phyloP scores from a whole-genome alignment of 805 yeast species.

The Metschnikowia drakensbergensis region DNA sequence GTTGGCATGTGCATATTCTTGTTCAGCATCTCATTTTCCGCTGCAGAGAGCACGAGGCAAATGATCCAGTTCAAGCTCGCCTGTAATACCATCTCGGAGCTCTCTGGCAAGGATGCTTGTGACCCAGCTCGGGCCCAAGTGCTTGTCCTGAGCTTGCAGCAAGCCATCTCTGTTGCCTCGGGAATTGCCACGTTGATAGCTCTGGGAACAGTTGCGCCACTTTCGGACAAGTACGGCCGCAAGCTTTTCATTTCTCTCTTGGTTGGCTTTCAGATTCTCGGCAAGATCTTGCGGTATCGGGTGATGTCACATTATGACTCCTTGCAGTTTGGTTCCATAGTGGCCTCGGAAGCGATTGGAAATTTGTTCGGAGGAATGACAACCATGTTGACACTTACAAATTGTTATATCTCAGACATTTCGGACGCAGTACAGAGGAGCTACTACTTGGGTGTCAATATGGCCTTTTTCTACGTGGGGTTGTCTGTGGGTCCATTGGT shows the following conservation, averaged over 20 bases:
- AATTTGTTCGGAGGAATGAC: constrained; percentile 62
- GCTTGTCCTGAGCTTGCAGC: constrained; percentile 46
- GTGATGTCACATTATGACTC: constrained; percentile 24
- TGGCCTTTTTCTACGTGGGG: constrained; percentile 59
- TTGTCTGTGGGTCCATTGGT: constrained; percentile 62
- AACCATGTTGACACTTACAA: constrained; percentile 53
- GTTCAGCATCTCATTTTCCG: constrained; percentile 39
- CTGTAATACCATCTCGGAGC: constrained; percentile 22
- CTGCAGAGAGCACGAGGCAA: constrained; percentile 41
- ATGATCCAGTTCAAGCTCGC: constrained; percentile 29
- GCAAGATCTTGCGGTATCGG: constrained; percentile 21
- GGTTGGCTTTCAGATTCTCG: constrained; percentile 19
- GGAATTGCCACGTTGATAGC: constrained; percentile 49
- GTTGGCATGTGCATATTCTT: constrained; percentile 42
- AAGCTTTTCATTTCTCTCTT: constrained; percentile 24
- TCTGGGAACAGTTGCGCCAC: constrained; percentile 48
- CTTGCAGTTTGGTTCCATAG: constrained; percentile 35
- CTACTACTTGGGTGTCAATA: constrained; percentile 52
- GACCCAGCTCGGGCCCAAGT: constrained; percentile 34
- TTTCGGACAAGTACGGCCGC: constrained; percentile 38
- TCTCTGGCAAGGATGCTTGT: constrained; percentile 19
- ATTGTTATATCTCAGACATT: constrained; percentile 73
- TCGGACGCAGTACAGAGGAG: constrained; percentile 59
- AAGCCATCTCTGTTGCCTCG: constrained; percentile 36
- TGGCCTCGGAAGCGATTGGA: constrained; percentile 43